Conservation (phyloP, 352 stramenopile species). For the Globisporangium cystogenes region DNA sequence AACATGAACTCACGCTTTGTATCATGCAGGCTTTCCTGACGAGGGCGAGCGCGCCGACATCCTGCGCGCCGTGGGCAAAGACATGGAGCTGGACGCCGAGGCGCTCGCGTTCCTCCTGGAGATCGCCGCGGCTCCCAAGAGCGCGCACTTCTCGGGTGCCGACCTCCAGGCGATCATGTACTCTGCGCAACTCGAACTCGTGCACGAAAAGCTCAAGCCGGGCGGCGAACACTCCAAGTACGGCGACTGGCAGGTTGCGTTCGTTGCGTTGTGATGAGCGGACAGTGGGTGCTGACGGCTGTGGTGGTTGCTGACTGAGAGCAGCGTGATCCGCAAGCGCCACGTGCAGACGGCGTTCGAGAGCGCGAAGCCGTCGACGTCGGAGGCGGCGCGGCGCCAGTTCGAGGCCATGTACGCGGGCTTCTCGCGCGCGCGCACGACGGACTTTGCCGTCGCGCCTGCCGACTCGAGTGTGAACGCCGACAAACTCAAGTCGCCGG, state of each 20-base stretch:
- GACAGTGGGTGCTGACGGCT: too few species aligned
- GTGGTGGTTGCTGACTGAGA: too few species aligned
- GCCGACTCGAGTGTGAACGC: conserved; percentile 34
- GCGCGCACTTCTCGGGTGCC: conserved; percentile 85
- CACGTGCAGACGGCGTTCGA: conserved; percentile 67
- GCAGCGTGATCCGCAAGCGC: conserved; percentile 42
- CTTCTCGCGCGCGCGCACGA: conserved; percentile 69
- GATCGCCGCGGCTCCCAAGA: conserved; percentile 66
- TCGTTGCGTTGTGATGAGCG: not conserved
- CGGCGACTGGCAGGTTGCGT: not conserved
- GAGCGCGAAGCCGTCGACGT: conserved; percentile 66
- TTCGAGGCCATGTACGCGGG: conserved; percentile 68
- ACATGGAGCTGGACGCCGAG: conserved; percentile 70
- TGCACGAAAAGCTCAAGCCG: conserved; percentile 89
- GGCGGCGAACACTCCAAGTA: conserved; percentile 44
- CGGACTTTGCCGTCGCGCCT: conserved; percentile 55
- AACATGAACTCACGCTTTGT: not conserved
- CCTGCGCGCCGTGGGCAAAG: conserved; percentile 60
- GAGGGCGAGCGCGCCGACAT: conserved; percentile 78
- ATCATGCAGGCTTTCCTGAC: conserved; percentile 73
- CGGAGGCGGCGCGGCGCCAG: conserved; percentile 39
- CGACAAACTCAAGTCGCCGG: conserved; percentile 47
- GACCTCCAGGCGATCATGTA: conserved; percentile 94
- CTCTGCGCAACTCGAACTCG: conserved; percentile 91
- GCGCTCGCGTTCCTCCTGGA: conserved; percentile 68